Evolutionary conservation across 768 basidiomycete species (phyloP).

Genomic region (Termitomyces sp.): DNA sequence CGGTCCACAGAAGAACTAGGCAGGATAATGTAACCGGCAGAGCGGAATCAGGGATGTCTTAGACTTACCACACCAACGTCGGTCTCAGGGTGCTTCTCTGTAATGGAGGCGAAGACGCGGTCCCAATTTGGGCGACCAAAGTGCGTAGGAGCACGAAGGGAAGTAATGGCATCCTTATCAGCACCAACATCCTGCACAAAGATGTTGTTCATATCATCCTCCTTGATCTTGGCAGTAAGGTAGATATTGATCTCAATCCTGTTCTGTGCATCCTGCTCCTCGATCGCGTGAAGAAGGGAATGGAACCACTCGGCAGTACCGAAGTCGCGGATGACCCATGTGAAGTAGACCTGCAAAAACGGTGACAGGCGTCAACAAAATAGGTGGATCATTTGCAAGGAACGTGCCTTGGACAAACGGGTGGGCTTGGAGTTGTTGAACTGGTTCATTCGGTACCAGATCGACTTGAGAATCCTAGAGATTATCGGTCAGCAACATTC

Average conservation of each 20-base stretch:
- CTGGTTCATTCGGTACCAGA: slow-evolving; percentile 97
- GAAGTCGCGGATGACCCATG: slow-evolving; percentile 94
- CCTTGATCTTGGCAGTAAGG: slow-evolving; percentile 85
- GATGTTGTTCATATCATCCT: slow-evolving; percentile 93
- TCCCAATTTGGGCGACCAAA: slow-evolving; percentile 90
- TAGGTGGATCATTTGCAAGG: neutral
- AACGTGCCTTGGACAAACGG: slow-evolving; percentile 69
- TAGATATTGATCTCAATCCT: slow-evolving; percentile 93
- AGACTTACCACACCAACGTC: slow-evolving; percentile 79
- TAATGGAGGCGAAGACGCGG: slow-evolving; percentile 65
- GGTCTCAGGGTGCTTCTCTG: slow-evolving; percentile 80
- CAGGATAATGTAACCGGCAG: neutral
- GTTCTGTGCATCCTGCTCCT: slow-evolving; percentile 84
- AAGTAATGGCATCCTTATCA: slow-evolving; percentile 88
- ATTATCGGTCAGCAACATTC: neutral
- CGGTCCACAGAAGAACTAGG: slow-evolving; percentile 85
- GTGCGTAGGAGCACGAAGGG: slow-evolving; percentile 86
- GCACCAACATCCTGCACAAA: slow-evolving; percentile 91
- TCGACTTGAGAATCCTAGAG: slow-evolving; percentile 76
- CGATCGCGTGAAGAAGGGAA: slow-evolving; percentile 86
- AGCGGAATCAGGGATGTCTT: neutral
- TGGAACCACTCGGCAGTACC: slow-evolving; percentile 93
- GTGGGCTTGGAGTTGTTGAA: slow-evolving; percentile 71
- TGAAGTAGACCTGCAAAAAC: slow-evolving; percentile 64
- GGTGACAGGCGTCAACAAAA: neutral